Conservation (phyloP, 768 basidiomycete species). For the Serendipita sp. region DNA sequence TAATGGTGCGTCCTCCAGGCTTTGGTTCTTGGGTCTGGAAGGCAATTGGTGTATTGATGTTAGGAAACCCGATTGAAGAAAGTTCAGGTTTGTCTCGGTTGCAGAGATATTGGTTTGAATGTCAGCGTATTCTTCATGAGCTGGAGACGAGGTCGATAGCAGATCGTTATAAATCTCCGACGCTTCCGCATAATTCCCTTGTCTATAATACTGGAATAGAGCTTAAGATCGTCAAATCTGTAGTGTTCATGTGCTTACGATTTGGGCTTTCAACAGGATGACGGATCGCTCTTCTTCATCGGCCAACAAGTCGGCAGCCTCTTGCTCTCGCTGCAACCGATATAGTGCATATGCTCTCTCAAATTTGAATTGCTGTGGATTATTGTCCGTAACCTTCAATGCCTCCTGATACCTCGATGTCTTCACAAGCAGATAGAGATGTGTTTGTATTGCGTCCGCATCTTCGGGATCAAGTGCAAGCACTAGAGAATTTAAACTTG, state of each 20-base stretch:
- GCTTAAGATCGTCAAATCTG: slow-evolving; percentile 4
- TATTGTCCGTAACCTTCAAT: slow-evolving; percentile 21
- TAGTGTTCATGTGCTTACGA: slow-evolving; percentile 37
- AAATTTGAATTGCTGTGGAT: slow-evolving; percentile 27
- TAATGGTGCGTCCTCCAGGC: slow-evolving; percentile 48
- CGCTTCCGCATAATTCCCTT: slow-evolving; percentile 56
- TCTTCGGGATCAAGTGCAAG: slow-evolving; percentile 51
- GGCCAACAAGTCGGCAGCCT: slow-evolving; percentile 41
- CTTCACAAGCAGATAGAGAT: slow-evolving; percentile 76
- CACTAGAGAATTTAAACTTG: slow-evolving; percentile 32
- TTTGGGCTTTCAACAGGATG: slow-evolving; percentile 71
- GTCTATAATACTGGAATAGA: slow-evolving; percentile 51
- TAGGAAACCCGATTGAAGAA: slow-evolving; percentile 56
- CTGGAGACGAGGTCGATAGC: slow-evolving; percentile 61
- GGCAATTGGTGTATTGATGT: slow-evolving; percentile 37
- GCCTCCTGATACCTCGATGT: slow-evolving; percentile 68
- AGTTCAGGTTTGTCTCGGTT: slow-evolving; percentile 68
- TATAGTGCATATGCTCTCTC: slow-evolving; percentile 77
- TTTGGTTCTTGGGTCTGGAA: slow-evolving; percentile 34
- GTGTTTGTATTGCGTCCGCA: slow-evolving; percentile 61
- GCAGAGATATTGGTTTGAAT: slow-evolving; percentile 75
- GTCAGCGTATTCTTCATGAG: slow-evolving; percentile 78
- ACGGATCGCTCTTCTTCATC: slow-evolving; percentile 43
- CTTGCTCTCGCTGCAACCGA: slow-evolving; percentile 59
- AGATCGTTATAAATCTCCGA: slow-evolving; percentile 69